Conservation (phyloP, 2,329 filamentous ascomycete species). For the Colletotrichum coccodes region DNA sequence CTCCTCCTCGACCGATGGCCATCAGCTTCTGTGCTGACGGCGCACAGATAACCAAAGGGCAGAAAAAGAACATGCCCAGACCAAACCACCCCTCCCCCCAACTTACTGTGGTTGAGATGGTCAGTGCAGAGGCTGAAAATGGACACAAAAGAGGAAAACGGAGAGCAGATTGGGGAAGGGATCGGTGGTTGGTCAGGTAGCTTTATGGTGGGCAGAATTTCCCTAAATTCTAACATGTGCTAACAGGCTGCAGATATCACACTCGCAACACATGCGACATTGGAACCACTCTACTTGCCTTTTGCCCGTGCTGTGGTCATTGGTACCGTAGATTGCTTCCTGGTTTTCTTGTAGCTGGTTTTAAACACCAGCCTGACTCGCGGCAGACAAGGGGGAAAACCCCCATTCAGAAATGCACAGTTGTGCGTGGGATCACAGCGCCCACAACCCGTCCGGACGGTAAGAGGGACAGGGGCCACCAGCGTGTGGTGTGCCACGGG, state of each 20-base stretch:
- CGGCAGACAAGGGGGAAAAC: not conserved
- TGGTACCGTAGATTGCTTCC: too few species aligned
- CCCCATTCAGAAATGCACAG: not conserved
- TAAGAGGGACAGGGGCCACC: not conserved
- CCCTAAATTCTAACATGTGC: not conserved
- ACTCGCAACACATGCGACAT: not conserved
- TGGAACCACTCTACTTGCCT: not conserved
- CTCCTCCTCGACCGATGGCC: not conserved
- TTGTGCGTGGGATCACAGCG: not conserved
- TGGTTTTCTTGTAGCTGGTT: not conserved
- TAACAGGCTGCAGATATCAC: not conserved
- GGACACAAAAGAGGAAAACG: not conserved
- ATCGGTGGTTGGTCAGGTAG: not conserved
- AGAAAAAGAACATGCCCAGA: not conserved
- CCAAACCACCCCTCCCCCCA: not conserved
- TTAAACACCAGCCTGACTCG: not conserved
- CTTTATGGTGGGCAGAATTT: not conserved
- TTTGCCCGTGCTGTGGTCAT: not conserved
- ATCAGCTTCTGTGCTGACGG: not conserved
- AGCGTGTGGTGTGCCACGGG: not conserved
- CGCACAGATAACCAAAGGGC: not conserved
- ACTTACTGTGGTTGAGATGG: conserved; percentile 4
- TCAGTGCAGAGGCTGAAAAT: conserved; percentile 22
- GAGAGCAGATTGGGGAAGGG: not conserved
- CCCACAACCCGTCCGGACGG: not conserved